Evolutionary conservation across 371 early-diverging fungal species (phyloP), one percentile per base, ranked within the genome.

Genomic region (Actinomortierella wolfii): DNA sequence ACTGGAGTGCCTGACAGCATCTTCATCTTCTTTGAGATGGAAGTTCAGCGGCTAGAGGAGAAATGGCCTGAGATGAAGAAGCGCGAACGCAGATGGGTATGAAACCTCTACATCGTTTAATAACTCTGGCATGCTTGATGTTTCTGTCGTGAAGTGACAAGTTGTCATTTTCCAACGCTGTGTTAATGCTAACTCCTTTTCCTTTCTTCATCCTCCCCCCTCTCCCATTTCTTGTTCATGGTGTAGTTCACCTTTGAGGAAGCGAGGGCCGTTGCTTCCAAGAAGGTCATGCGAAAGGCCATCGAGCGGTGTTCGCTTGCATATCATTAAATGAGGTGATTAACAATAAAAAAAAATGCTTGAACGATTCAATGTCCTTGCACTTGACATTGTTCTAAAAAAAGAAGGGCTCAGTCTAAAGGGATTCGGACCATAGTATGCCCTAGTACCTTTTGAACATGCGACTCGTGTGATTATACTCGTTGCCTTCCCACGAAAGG

Each of bases 21-120:
- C 51, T 81, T 81, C 55, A 76, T 78, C 76, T 78, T 87, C 51
- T 87, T 79, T 61, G 87, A 85, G 58, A 61, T 87, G 61, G 78
- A 83, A 46, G 83, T 87, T 6, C 61, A 80, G 11, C 59, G 68
- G 44, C 59, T 85, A 43, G 76, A 80, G 45, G 79, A 80, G 3
- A 51, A 46, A n/a, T 87, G 85, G 83, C 87, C 87, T 3, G 87
- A 87, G 68, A 76, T 61, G 64, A 56, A 71, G 20, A 74, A 79
- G 61, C 78, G 87, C 21, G 57, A 80, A 57, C 69, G 87, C 40
- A 77, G 73, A 63, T 87, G 86, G 87, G 86, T 86, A 78, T 75
- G 61, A 45, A n/a, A n/a, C n/a, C n/a, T n/a, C n/a, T n/a, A n/a
- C n/a, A n/a, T n/a, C n/a, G n/a, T n/a, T n/a, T n/a, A n/a, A n/a